Conservation (phyloP, 2,329 filamentous ascomycete species). For the Cytospora chrysosperma region DNA sequence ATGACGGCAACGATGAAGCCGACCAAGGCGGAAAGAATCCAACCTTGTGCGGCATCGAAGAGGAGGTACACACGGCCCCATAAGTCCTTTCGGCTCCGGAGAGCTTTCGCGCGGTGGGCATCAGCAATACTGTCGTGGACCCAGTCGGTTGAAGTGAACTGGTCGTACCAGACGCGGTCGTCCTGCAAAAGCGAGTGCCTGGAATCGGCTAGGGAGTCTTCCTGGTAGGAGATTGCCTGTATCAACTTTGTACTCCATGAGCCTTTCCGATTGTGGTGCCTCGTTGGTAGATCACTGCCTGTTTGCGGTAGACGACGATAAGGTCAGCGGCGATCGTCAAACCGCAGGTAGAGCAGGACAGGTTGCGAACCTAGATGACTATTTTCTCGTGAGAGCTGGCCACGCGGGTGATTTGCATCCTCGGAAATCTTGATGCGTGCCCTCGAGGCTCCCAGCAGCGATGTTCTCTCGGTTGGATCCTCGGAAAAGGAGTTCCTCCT, state of each 20-base stretch:
- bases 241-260: slow-evolving; percentile 63
- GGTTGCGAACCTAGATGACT: slow-evolving; percentile 26
- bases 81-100: slow-evolving; percentile 79
- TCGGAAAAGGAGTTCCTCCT: slow-evolving; percentile 20
- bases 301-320: slow-evolving; percentile 4
- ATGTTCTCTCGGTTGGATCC: slow-evolving; percentile 20
- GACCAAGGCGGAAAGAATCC: slow-evolving; percentile 88
- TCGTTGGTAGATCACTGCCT: slow-evolving; percentile 41
- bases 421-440: slow-evolving; percentile 20
- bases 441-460: slow-evolving; percentile 16
- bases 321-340: slow-evolving; percentile 16
- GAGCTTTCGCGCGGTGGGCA: slow-evolving; percentile 80
- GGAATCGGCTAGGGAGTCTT: slow-evolving; percentile 60
- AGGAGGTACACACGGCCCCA: slow-evolving; percentile 74
- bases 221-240: slow-evolving; percentile 59
- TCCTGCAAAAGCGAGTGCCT: slow-evolving; percentile 69
- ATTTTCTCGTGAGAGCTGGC: slow-evolving; percentile 5
- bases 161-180: slow-evolving; percentile 96
- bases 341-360: not conserved
- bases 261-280: slow-evolving; percentile 56
- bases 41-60: slow-evolving; percentile 88
- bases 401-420: slow-evolving; percentile 8
- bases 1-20: slow-evolving; percentile 81
- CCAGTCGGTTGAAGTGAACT: slow-evolving; percentile 97
- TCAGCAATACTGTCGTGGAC: slow-evolving; percentile 97